phyloP scores from a whole-genome alignment of 108 stramenopile species.

The Mayamaea pseudoterrestris region DNA sequence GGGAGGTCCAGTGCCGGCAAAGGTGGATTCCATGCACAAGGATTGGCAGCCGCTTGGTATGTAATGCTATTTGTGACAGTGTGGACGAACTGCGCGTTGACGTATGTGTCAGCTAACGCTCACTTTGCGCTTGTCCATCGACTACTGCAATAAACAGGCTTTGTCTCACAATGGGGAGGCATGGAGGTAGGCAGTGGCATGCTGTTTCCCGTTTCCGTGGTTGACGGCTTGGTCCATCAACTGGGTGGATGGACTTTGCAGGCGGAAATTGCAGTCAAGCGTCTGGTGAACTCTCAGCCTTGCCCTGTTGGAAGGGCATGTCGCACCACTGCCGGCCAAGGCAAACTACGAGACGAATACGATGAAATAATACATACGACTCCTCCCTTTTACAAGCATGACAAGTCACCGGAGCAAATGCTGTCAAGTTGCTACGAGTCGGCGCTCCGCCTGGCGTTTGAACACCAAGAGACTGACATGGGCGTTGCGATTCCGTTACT shows the following conservation, averaged over 20 bases:
- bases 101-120: too few relatives aligned
- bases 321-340: constrained; percentile 21
- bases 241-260: constrained; percentile 42
- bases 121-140: too few relatives aligned
- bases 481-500: constrained; percentile 34
- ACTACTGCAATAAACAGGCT: constrained; percentile 44
- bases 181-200: constrained; percentile 70
- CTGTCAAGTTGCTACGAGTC: constrained; percentile 5
- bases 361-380: constrained; percentile 45
- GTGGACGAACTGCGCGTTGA: too few relatives aligned
- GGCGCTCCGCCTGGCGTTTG: constrained; percentile 14
- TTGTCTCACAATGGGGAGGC: constrained; percentile 66
- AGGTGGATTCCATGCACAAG: constrained; percentile 7
- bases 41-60: constrained; percentile 31
- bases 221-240: constrained; percentile 73
- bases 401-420: constrained; percentile 2
- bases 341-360: constrained; percentile 19
- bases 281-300: background rate
- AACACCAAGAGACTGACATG: background rate
- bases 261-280: constrained; percentile 5
- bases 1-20: constrained; percentile 32
- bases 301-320: constrained; percentile 53
- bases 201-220: constrained; percentile 50
- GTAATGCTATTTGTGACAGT: too few relatives aligned
- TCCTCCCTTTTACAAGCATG: constrained; percentile 51